These are phyloP conservation scores for Neophaeococcomyces mojaviensis DNA, from an alignment of 2,329 filamentous ascomycete genomes.

Conservation along the genomic window DNA sequence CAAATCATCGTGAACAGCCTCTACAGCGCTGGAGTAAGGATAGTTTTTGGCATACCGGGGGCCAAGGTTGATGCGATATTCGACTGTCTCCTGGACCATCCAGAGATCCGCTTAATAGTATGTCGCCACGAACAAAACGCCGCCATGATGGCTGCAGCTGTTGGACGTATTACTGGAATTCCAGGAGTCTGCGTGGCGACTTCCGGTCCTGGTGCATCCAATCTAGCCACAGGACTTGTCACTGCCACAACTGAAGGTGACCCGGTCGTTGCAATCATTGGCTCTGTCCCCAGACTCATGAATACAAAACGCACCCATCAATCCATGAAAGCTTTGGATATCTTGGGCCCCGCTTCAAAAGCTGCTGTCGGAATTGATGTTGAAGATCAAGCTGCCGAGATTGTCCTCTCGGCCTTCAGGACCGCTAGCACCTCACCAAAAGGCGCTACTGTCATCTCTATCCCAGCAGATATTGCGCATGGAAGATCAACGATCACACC, in stretches of 20 bases:
- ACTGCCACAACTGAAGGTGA: constrained; percentile 44
- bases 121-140: constrained; percentile 47
- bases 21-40: constrained; percentile 37
- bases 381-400: constrained; percentile 43
- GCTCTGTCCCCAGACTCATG: constrained; percentile 38
- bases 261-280: constrained; percentile 43
- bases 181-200: constrained; percentile 43
- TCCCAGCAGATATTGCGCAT: constrained; percentile 40
- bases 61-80: constrained; percentile 44
- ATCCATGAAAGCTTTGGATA: constrained; percentile 38
- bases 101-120: constrained; percentile 41
- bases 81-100: constrained; percentile 39
- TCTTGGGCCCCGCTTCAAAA: constrained; percentile 39
- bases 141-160: constrained; percentile 43
- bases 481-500: constrained; percentile 32
- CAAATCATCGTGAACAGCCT: constrained; percentile 17
- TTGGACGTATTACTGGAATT: constrained; percentile 39
- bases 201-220: constrained; percentile 41
- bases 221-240: constrained; percentile 40
- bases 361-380: constrained; percentile 36
- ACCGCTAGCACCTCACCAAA: constrained; percentile 35
- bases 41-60: constrained; percentile 43
- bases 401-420: constrained; percentile 41
- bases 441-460: constrained; percentile 37
- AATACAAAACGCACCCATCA: constrained; percentile 43